Evolutionary conservation across 306 rosid species (phyloP), one percentile per base, ranked within the genome.

Genomic region (Mimosa bimucronata): DNA sequence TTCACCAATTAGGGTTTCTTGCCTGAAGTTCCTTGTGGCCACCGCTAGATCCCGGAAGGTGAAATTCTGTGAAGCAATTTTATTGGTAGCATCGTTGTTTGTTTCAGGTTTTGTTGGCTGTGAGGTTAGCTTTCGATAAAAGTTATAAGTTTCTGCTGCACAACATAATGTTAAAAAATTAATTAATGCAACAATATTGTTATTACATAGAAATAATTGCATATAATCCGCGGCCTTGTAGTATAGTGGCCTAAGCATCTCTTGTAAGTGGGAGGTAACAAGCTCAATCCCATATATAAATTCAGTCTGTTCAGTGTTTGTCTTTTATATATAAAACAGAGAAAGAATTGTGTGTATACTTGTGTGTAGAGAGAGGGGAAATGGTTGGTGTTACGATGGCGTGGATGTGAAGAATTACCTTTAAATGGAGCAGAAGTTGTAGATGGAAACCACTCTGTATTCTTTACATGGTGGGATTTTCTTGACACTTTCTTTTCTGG

Each of bases 21-120:
- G 85, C 72, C 85, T 81, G 88, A 94, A 94, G 83, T 94, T 94
- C 58, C 88, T 79, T 6, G 98, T 92, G 18, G 97, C 94, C n/a
- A 18, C 79, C 2, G 91, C 88, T 44, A 94, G 80, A 44, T 94
- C 98, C 2, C 80, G 82, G 77, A 82, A 94, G 9, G 86, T 15
- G 31, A 92, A 89, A 14, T 48, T 60, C 76, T 77, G 88, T 26
- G 97, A 88, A 7, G 91, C 41, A 55, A 86, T 86, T 50, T 88
- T 94, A 50, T 91, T 92, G 87, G 53, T 71, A 28, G 73, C 68
- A 75, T 83, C 87, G 19, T 85, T 83, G 19, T 86, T 77, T 46
- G 71, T 67, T 77, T 44, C 50, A 53, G 89, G 65, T 74, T 87
- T 83, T 75, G 40, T 15, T 2, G 53, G 34, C 26, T 28, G 55